A percentile compares a stretch with the other conserved stretches of the same genome.
These are phyloP conservation scores for Lipomyces anomalus DNA, from an alignment of 805 yeast genomes.

Conservation along the genomic window DNA sequence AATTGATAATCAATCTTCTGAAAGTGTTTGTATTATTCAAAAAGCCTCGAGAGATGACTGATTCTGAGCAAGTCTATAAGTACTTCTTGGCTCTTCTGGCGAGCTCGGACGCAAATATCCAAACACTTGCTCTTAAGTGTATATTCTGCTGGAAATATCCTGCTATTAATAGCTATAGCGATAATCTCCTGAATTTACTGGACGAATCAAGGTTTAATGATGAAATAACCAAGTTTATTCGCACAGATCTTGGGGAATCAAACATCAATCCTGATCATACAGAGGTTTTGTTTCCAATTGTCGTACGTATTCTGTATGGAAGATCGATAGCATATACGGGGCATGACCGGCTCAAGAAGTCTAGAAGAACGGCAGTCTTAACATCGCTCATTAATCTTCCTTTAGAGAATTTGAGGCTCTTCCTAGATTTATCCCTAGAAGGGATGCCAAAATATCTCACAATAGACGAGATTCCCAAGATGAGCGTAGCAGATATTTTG, in stretches of 20 bases:
- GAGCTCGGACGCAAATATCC: slow-evolving; percentile 56
- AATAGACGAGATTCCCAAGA: background rate
- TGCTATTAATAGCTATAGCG: slow-evolving; percentile 60
- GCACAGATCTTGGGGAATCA: slow-evolving; percentile 44
- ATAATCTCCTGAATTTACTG: slow-evolving; percentile 63
- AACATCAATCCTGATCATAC: slow-evolving; percentile 57
- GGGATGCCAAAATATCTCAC: slow-evolving; percentile 9
- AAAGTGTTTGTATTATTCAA: slow-evolving; percentile 60
- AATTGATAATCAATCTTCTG: slow-evolving; percentile 36
- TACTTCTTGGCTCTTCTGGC: slow-evolving; percentile 54
- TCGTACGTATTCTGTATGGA: slow-evolving; percentile 77
- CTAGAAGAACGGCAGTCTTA: slow-evolving; percentile 66
- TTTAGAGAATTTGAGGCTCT: slow-evolving; percentile 47
- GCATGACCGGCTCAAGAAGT: slow-evolving; percentile 56
- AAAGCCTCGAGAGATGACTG: slow-evolving; percentile 50
- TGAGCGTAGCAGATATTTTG: background rate
- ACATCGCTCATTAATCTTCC: slow-evolving; percentile 55
- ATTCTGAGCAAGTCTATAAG: slow-evolving; percentile 48
- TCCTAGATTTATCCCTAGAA: slow-evolving; percentile 43
- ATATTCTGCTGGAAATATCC: slow-evolving; percentile 59
- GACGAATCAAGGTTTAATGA: slow-evolving; percentile 84
- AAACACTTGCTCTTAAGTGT: slow-evolving; percentile 65
- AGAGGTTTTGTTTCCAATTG: slow-evolving; percentile 57
- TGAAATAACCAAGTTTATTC: slow-evolving; percentile 63
- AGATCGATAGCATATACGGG: slow-evolving; percentile 42